A percentile compares a stretch with the other conserved stretches of the same genome.
Conservation (phyloP, 2,329 filamentous ascomycete species). For the Trichoderma sp. region DNA sequence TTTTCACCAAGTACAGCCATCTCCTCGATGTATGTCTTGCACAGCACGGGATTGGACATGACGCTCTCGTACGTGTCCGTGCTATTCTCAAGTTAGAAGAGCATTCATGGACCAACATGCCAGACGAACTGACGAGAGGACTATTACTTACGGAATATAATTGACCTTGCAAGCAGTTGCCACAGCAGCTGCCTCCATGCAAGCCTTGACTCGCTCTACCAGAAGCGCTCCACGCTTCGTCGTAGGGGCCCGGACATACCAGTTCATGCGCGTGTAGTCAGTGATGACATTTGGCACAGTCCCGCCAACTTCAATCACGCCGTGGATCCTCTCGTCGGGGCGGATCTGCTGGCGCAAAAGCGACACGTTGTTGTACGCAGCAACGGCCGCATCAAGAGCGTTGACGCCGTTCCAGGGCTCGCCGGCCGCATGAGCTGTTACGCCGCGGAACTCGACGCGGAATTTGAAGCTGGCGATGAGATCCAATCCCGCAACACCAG, state of each 20-base stretch:
- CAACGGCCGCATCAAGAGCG: slow-evolving; percentile 42
- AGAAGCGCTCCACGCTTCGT: slow-evolving; percentile 35
- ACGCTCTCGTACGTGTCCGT: slow-evolving; percentile 48
- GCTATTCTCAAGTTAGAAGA: slow-evolving; percentile 26
- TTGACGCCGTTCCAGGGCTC: slow-evolving; percentile 43
- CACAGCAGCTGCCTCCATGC: slow-evolving; percentile 40
- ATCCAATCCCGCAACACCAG: slow-evolving; percentile 34
- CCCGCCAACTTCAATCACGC: slow-evolving; percentile 42
- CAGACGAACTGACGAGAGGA: not conserved
- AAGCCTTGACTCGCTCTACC: slow-evolving; percentile 38
- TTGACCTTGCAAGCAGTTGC: slow-evolving; percentile 41
- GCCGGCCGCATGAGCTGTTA: slow-evolving; percentile 40
- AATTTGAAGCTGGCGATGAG: slow-evolving; percentile 40
- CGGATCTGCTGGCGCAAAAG: slow-evolving; percentile 43
- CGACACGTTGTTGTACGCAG: slow-evolving; percentile 40
- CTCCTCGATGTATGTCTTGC: slow-evolving; percentile 45
- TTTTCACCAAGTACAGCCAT: slow-evolving; percentile 46
- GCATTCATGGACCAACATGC: not conserved
- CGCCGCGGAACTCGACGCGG: slow-evolving; percentile 38
- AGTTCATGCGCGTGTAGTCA: slow-evolving; percentile 43
- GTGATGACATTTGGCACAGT: slow-evolving; percentile 44
- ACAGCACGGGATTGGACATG: slow-evolving; percentile 47
- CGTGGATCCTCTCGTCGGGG: slow-evolving; percentile 42
- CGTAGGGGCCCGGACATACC: slow-evolving; percentile 42
- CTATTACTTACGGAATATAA: slow-evolving; percentile 38